Evolutionary conservation across 2,329 filamentous ascomycete species (phyloP), one percentile per base, ranked within the genome.

Genomic region (Sphaerulina vaccinii): DNA sequence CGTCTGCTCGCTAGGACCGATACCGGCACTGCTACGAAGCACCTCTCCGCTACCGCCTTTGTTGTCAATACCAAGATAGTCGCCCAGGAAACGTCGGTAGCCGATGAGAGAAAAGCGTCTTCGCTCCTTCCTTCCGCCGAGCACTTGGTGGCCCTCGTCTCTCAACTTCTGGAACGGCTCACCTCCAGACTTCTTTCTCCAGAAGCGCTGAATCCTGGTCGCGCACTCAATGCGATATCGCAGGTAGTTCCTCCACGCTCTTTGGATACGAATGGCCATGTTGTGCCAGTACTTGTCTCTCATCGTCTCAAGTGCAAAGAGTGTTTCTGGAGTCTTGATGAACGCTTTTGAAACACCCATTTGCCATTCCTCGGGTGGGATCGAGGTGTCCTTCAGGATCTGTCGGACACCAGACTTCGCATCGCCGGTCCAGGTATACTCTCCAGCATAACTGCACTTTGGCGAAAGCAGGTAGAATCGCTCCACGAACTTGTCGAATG

Each of bases 251-350:
- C 93, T 83, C 93, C 93, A 99, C 67, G 95, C 93, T 62, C 93
- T 83, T 74, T 99, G 93, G 54, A 99, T 97, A 53, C 93, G 84
- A 54, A 92, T 95, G 3, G 93, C 93, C 93, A 99, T 97, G 73
- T 97, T 99, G 72, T 97, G 92, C 92, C 92, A 97, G 73, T 97
- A 99, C 51, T 89, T 81, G 69, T 99, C 93, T 67, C 93, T 84
- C 92, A 99, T 97, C 52, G 95, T 91, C 71, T 99, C 93, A 9
- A 99, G 77, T 2, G 93, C 93, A 67, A 99, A 99, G 1, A 99
- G 76, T 0, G 93, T 99, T 72, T 99, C 93, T 0, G 93, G 93
- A 0, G 93, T 91, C 73, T 99, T 97, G 76, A 99, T 95, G 66
- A 99, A 99, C 3, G 90, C 92, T 73, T 97, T 99, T 1, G 88